Evolutionary conservation across 106 monocot species (phyloP), one percentile per base, ranked within the genome.

Genomic region (Xerophyta viscosa): DNA sequence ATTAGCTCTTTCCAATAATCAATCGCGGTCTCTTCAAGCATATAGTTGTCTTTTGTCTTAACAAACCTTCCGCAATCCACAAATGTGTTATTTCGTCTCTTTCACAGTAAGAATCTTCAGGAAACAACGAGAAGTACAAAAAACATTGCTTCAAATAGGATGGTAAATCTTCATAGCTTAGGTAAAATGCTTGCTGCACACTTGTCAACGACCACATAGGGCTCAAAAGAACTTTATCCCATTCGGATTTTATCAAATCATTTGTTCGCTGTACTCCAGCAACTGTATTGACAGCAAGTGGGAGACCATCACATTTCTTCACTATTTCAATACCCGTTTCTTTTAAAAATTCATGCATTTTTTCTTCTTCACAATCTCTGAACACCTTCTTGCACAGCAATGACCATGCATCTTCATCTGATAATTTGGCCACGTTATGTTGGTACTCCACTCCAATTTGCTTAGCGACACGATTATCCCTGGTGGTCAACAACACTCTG

Each of bases 61-160:
- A 80, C 27, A 15, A 74, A 70, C 74, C 69, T 17, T 80, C 74
- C 2, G 60, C 46, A 11, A 69, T 55, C 79, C 74, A 79, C 12
- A 54, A 20, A 17, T 41, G 37, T 6, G 46, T 27, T 18, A 74
- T 13, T 5, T 10, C 8, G 0, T 17, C 48, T 7, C 21, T 20
- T 9, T 17, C 44, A 20, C 20, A 10, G 2, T 46, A 13, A 26
- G 13, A 13, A 11, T 50, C 46, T 20, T 30, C 37, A 1, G 67
- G 67, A 47, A 64, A 70, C 30, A 80, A 47, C 11, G 65, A 65
- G 30, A 59, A 70, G 25, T 74, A 74, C 2, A 80, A 37, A 46
- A 79, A 74, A 26, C 73, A 80, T 30, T 43, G 51, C 42, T 70
- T 80, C 15, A 80, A 33, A 24, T 70, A 31, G 2, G 42, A 21